phyloP scores from a whole-genome alignment of 805 yeast species.

The Wickerhamomyces sydowiorum region DNA sequence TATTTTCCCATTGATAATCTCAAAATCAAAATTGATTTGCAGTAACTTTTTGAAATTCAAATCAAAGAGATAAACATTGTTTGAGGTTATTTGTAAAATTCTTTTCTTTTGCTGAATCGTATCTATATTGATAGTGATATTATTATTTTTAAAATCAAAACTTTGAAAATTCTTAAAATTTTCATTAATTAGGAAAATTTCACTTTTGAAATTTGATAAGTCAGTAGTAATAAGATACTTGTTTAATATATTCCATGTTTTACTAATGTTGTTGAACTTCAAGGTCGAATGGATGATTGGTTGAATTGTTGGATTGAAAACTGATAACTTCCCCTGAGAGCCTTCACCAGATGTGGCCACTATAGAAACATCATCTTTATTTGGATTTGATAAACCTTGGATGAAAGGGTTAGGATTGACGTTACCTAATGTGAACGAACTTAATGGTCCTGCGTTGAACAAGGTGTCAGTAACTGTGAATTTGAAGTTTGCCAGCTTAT shows the following conservation, averaged over 20 bases:
- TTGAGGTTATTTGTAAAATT: constrained; percentile 71
- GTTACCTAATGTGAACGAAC: constrained; percentile 61
- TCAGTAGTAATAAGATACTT: constrained; percentile 70
- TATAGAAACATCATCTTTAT: constrained; percentile 57
- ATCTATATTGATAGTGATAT: constrained; percentile 62
- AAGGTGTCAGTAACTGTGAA: constrained; percentile 49
- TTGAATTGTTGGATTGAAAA: constrained; percentile 61
- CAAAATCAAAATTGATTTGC: constrained; percentile 49
- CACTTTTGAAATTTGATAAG: constrained; percentile 55
- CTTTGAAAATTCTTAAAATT: constrained; percentile 57
- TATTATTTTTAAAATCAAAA: constrained; percentile 57
- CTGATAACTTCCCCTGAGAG: constrained; percentile 46
- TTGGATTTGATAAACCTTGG: constrained; percentile 66
- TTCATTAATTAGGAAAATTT: constrained; percentile 57
- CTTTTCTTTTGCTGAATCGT: constrained; percentile 48
- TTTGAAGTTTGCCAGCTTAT: constrained; percentile 26
- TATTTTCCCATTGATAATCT: constrained; percentile 57
- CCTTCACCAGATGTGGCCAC: constrained; percentile 67
- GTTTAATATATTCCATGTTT: constrained; percentile 68
- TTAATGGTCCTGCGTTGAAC: constrained; percentile 66
- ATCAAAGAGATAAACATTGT: constrained; percentile 57
- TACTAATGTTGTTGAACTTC: constrained; percentile 64
- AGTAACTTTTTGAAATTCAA: constrained; percentile 49
- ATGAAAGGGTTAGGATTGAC: constrained; percentile 46
- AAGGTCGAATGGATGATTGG: constrained; percentile 65